Evolutionary conservation across 139 green algal species (phyloP).

Genomic region (Chlorella sp.): DNA sequence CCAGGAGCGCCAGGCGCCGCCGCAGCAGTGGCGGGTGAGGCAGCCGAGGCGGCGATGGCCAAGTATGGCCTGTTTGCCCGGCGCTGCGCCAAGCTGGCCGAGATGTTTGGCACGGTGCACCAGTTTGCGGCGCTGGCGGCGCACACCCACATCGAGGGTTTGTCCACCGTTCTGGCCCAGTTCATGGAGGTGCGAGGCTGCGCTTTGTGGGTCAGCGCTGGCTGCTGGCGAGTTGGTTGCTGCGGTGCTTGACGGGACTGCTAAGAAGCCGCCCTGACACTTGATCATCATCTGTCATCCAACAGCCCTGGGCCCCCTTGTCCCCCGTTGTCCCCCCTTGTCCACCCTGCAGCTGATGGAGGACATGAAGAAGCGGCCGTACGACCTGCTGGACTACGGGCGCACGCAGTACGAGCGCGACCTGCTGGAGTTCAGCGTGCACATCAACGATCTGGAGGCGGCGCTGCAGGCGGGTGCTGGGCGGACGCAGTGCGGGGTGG

Average conservation of each 20-base stretch:
- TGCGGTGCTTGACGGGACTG: not conserved
- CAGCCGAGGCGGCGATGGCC: not conserved
- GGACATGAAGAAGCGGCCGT: slow-evolving; percentile 88
- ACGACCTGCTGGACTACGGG: slow-evolving; percentile 90
- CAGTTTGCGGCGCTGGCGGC: slow-evolving; percentile 86
- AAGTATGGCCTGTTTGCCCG: slow-evolving; percentile 90
- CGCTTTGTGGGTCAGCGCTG: no score
- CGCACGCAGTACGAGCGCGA: slow-evolving; percentile 92
- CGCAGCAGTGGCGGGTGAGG: not conserved
- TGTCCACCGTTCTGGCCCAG: slow-evolving; percentile 74
- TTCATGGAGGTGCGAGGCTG: slow-evolving; percentile 74
- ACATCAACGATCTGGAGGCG: slow-evolving; percentile 95
- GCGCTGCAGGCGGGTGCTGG: slow-evolving; percentile 59
- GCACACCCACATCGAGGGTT: slow-evolving; percentile 93
- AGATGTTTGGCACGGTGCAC: slow-evolving; percentile 91
- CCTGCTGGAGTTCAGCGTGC: slow-evolving; percentile 95
- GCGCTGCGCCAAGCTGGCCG: slow-evolving; percentile 86
- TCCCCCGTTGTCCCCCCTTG: not conserved
- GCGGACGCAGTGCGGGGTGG: not conserved
- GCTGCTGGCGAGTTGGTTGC: slow-evolving; percentile 7
- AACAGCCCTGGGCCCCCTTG: not conserved
- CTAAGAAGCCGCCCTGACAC: not conserved
- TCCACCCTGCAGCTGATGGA: slow-evolving; percentile 55
- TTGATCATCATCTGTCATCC: not conserved
- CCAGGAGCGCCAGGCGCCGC: not conserved